phyloP scores from a whole-genome alignment of 2,329 filamentous ascomycete genomes.

The Xylaria multiplex region DNA sequence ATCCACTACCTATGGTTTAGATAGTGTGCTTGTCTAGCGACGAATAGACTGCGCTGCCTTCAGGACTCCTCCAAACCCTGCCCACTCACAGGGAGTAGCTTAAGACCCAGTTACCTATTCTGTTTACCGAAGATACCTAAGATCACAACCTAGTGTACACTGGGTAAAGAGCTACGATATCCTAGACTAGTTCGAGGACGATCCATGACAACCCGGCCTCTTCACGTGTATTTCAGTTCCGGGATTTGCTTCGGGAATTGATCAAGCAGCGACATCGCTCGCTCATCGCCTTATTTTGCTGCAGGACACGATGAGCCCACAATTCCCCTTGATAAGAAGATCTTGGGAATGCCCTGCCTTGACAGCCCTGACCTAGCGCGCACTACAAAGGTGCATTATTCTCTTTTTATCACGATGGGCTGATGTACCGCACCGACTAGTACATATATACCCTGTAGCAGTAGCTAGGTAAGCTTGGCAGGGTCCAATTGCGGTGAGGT shows the following conservation, averaged over 20 bases:
- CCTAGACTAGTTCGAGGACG: conserved; percentile 12
- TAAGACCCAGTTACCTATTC: conserved; percentile 8
- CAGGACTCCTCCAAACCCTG: background rate
- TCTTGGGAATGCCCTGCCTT: conserved; percentile 10
- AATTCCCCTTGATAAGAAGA: conserved; percentile 13
- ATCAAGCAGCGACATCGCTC: conserved; percentile 27
- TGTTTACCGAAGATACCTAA: background rate
- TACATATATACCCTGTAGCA: conserved; percentile 1
- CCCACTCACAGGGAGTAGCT: background rate
- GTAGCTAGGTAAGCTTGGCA: conserved; percentile 22
- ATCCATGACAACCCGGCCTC: conserved; percentile 10
- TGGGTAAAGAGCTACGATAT: conserved; percentile 3
- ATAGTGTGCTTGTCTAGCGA: background rate
- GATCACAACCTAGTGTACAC: background rate
- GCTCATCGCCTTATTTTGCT: conserved; percentile 11
- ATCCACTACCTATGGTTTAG: background rate
- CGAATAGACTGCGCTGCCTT: background rate
- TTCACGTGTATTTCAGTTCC: conserved; percentile 22
- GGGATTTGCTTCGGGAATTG: conserved; percentile 37
- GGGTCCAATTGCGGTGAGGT: conserved; percentile 28
- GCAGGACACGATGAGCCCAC: conserved; percentile 12
- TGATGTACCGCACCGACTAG: conserved; percentile 12
- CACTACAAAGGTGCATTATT: background rate
- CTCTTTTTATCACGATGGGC: conserved; percentile 17
- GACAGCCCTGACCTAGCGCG: background rate